Evolutionary conservation across 2,329 filamentous ascomycete species (phyloP), one percentile per base, ranked within the genome.

Genomic region (Alternaria solani): DNA sequence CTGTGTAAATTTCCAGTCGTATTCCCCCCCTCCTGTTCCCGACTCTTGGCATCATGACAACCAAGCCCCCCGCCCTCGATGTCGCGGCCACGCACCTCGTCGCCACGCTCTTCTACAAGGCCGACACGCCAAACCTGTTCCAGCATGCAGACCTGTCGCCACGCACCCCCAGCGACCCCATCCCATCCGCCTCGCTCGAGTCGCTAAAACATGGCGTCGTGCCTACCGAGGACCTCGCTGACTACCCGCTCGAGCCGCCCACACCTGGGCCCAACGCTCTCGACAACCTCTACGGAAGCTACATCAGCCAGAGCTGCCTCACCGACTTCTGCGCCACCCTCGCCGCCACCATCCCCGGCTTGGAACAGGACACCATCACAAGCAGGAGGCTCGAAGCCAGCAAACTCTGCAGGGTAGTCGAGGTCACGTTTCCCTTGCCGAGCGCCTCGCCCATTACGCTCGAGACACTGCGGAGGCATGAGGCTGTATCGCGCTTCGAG

Each of bases 401-500:
- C 38, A 81, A 83, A 41, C 83, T 85, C 56, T 89, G 89, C 1
- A 82, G 83, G 25, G 87, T 92, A 16, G 89, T 91, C 54, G 89
- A 92, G 78, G 78, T 91, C 49, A 85, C 85, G 0, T 82, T 92
- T 53, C 85, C 86, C 1, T 87, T 89, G 0, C 84, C 85, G 0
- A 81, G 80, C 16, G 80, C 83, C 49, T 80, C 82, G 1, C 73
- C 81, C 51, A 73, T 85, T 7, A 79, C 82, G 4, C 82, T 94
- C 18, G 81, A 84, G 3, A 91, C 93, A 67, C 81, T 96, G 69
- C 87, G 91, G 64, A 91, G 91, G 73, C 90, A 96, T 76, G 91
- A 94, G 80, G 87, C 88, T 61, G 88, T 96, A 60, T 93, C 69
- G n/a, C 68, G 73, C n/a, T 96, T 96, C 72, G 92, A 96, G 84